Evolutionary conservation across 1,284 basidiomycete genomes (phyloP).

Genomic region (Coriolopsis trogii): DNA sequence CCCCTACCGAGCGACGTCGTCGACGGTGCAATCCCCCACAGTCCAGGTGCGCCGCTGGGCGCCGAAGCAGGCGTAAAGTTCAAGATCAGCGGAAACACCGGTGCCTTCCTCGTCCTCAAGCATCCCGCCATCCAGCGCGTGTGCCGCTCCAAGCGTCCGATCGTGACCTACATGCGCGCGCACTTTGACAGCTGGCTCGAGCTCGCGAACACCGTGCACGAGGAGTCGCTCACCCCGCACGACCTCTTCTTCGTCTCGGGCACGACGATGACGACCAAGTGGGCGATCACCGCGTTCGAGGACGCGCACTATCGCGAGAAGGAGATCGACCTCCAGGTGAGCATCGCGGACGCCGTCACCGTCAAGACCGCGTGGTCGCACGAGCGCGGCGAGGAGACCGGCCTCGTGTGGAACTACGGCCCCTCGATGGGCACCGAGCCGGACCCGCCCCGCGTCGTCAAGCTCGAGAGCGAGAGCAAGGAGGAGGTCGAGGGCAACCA

Average conservation of each 20-base stretch:
- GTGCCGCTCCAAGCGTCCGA: neutral
- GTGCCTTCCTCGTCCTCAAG: neutral
- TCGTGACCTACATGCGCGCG: constrained; percentile 2
- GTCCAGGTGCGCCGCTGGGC: neutral
- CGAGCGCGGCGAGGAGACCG: too few relatives aligned
- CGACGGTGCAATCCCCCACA: too few relatives aligned
- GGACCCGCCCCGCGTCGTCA: neutral
- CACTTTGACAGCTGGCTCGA: constrained; percentile 6
- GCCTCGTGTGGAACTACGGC: neutral
- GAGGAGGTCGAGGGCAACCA: neutral
- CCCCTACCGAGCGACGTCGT: too few relatives aligned
- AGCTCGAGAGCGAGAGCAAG: neutral
- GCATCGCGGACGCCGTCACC: neutral
- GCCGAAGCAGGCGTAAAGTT: neutral
- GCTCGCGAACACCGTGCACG: neutral
- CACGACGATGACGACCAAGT: constrained; percentile 3
- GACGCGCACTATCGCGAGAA: neutral
- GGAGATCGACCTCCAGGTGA: too few relatives aligned
- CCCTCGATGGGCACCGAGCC: neutral
- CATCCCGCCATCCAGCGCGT: neutral
- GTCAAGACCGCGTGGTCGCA: too few relatives aligned
- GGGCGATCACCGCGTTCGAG: constrained; percentile 15
- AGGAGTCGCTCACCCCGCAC: neutral
- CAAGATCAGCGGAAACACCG: neutral
- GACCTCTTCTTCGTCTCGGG: constrained; percentile 12